phyloP scores from a whole-genome alignment of 2,329 filamentous ascomycete species.

The Hirsutella minnesotensis region DNA sequence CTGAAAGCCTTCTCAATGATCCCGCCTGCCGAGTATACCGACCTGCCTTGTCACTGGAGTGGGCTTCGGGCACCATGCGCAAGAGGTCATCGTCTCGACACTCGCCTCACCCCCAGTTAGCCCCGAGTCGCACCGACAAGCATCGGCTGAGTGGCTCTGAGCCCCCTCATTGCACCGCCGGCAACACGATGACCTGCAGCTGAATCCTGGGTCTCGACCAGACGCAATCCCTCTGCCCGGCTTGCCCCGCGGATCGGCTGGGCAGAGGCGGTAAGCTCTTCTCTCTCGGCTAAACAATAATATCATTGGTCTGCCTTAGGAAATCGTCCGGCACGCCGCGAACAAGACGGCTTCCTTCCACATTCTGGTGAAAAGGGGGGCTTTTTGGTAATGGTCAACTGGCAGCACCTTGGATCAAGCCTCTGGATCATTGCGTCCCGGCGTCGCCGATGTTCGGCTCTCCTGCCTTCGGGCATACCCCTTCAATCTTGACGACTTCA shows the following conservation, averaged over 20 bases:
- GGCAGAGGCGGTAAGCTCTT: conserved; percentile 2
- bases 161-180: conserved; percentile 1
- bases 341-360: neutral
- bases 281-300: conserved; percentile 4
- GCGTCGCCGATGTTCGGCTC: conserved; percentile 4
- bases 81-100: neutral
- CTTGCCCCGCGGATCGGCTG: conserved; percentile 4
- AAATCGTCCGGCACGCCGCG: neutral
- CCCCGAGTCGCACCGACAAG: conserved; percentile 8
- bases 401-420: neutral
- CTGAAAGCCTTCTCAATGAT: neutral
- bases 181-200: conserved; percentile 4
- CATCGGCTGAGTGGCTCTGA: conserved; percentile 4
- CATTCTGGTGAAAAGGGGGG: neutral
- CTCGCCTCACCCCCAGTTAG: conserved; percentile 2
- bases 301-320: conserved; percentile 4
- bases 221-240: conserved; percentile 2
- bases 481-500: neutral
- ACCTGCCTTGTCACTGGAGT: neutral
- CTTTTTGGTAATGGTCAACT: neutral
- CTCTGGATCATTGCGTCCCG: neutral
- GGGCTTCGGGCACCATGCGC: neutral
- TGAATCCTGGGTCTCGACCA: conserved; percentile 2
- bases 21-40: neutral
- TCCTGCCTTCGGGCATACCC: neutral